A percentile compares a stretch with the other conserved stretches of the same genome.
Evolutionary conservation across 345 rosid genomes (phyloP).

Genomic region (Limnanthes douglasii): DNA sequence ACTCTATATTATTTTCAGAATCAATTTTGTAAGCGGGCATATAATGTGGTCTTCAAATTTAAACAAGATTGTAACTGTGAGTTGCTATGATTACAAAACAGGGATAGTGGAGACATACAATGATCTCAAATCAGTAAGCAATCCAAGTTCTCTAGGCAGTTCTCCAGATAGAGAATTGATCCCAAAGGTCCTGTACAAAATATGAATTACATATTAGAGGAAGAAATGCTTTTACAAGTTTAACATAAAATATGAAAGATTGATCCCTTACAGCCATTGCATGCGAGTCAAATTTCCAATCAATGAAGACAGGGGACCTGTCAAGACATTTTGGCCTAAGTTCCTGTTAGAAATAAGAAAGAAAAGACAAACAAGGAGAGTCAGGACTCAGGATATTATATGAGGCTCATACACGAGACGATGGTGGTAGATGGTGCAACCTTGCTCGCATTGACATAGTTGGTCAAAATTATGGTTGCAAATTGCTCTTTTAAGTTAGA

Average conservation of each 20-base stretch:
- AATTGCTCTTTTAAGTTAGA: too few relatives aligned
- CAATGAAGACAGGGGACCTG: constrained; percentile 16
- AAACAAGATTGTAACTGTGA: too few relatives aligned
- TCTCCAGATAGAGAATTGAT: constrained; percentile 47
- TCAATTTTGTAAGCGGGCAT: not conserved
- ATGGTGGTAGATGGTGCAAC: too few relatives aligned
- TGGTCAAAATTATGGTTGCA: too few relatives aligned
- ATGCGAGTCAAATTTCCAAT: constrained; percentile 20
- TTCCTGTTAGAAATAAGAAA: constrained; percentile 6
- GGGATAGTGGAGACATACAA: constrained; percentile 24
- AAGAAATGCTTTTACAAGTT: too few relatives aligned
- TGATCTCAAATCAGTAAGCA: constrained; percentile 29
- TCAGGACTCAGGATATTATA: too few relatives aligned
- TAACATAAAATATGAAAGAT: too few relatives aligned
- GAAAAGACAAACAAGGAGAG: not conserved
- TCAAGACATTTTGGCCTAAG: constrained; percentile 13
- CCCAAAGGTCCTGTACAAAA: constrained; percentile 28
- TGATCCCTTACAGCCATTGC: constrained; percentile 56
- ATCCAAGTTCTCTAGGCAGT: constrained; percentile 57
- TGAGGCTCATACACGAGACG: too few relatives aligned
- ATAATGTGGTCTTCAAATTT: too few relatives aligned
- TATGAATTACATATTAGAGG: not conserved
- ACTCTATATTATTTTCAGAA: too few relatives aligned
- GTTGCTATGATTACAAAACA: too few relatives aligned
- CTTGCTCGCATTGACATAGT: too few relatives aligned